phyloP scores from a whole-genome alignment of 2,329 filamentous ascomycete species.

The Xylariales sp. region DNA sequence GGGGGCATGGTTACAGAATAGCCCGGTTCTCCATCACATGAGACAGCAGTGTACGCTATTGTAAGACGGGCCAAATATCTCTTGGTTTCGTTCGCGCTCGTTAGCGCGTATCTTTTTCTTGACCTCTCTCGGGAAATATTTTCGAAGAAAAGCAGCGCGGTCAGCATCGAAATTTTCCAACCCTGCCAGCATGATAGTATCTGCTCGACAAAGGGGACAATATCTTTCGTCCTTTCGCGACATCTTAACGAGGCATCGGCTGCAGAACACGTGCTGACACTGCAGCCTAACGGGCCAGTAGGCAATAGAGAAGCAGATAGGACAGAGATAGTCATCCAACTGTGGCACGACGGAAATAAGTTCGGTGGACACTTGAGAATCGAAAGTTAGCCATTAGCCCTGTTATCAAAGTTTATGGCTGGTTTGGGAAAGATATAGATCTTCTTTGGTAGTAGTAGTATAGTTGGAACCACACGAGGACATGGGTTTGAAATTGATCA shows the following conservation, averaged over 20 bases:
- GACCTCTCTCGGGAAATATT: conserved; percentile 79
- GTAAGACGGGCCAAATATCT: conserved; percentile 76
- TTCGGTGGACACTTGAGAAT: conserved; percentile 71
- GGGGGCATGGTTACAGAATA: not conserved
- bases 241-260: conserved; percentile 83
- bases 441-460: not conserved
- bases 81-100: conserved; percentile 78
- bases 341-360: conserved; percentile 81
- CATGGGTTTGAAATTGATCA: not conserved
- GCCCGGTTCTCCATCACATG: conserved; percentile 59
- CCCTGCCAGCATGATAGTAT: conserved; percentile 77
- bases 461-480: not conserved
- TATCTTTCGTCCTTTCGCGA: conserved; percentile 74
- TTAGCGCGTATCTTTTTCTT: conserved; percentile 77
- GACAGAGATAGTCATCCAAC: conserved; percentile 85
- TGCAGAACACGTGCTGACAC: conserved; percentile 85
- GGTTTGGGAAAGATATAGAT: not conserved
- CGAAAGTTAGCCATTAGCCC: conserved; percentile 23
- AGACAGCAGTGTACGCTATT: conserved; percentile 67
- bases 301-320: conserved; percentile 82
- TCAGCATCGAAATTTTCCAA: conserved; percentile 76
- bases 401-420: not conserved
- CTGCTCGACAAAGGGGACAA: conserved; percentile 81
- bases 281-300: conserved; percentile 82
- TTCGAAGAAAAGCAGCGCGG: conserved; percentile 75